Evolutionary conservation across 257 asterid genomes (phyloP).

Genomic region (Jaltomata sinuosa): DNA sequence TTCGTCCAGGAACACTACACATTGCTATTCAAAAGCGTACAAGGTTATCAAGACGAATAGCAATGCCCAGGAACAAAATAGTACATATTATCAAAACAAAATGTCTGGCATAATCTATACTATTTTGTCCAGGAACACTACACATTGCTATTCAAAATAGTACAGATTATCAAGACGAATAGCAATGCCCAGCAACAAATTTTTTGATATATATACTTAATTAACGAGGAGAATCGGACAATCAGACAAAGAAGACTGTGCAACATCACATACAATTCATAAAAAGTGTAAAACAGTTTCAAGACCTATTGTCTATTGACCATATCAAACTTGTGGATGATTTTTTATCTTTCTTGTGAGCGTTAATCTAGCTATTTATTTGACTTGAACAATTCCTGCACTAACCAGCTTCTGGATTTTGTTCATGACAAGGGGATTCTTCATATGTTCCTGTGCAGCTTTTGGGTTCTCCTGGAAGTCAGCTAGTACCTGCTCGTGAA

Average conservation of each 20-base stretch:
- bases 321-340: no score
- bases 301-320: no score
- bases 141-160: no score
- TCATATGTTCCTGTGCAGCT: slow-evolving; percentile 73
- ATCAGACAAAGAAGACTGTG: neutral
- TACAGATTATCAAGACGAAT: no score
- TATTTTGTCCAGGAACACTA: no score
- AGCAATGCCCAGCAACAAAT: neutral
- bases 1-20: no score
- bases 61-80: no score
- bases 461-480: slow-evolving; percentile 80
- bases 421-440: slow-evolving; percentile 83
- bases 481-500: slow-evolving; percentile 38
- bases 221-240: neutral
- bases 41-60: no score
- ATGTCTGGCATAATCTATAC: no score
- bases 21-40: no score
- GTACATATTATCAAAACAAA: no score
- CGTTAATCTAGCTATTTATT: slow-evolving; percentile 3
- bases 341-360: neutral
- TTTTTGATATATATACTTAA: neutral
- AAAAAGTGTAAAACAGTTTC: neutral
- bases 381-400: slow-evolving; percentile 79
- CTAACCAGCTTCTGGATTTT: slow-evolving; percentile 82
- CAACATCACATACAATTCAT: neutral